These are phyloP conservation scores for Prunus kanzakura DNA, from an alignment of 306 rosid species.

Conservation along the genomic window DNA sequence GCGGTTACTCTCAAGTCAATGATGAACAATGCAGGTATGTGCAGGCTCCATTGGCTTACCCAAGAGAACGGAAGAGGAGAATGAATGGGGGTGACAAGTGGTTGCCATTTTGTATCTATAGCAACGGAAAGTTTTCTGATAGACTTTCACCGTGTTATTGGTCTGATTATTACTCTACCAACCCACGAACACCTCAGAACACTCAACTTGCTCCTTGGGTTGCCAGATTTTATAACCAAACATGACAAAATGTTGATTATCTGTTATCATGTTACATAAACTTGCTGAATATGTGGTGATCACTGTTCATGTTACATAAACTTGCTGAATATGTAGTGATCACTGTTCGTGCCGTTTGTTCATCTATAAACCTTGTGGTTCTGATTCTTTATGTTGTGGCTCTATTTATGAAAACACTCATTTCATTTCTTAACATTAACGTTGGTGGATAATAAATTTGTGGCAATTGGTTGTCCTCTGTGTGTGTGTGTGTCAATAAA, in stretches of 20 bases:
- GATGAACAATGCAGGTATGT: conserved; percentile 56
- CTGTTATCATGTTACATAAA: no score
- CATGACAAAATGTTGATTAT: background rate
- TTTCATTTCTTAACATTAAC: no score
- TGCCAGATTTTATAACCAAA: conserved; percentile 59
- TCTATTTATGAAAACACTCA: no score
- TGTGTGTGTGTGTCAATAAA: no score
- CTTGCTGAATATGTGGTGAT: no score
- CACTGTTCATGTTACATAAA: no score
- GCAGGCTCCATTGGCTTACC: conserved; percentile 89
- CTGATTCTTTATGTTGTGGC: no score
- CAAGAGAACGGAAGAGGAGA: conserved; percentile 78
- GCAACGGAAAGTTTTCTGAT: conserved; percentile 48
- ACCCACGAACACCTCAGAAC: conserved; percentile 57
- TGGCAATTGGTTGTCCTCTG: no score
- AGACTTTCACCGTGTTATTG: conserved; percentile 66
- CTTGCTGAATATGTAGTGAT: no score
- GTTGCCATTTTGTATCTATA: conserved; percentile 80
- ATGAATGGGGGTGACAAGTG: conserved; percentile 89
- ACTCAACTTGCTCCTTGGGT: conserved; percentile 95
- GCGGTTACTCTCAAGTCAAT: background rate
- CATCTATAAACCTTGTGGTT: no score
- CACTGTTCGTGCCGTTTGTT: no score
- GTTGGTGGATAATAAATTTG: no score
- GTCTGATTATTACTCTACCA: conserved; percentile 72